These are phyloP conservation scores for Ophiocordyceps camponoti-saundersi DNA, from an alignment of 2,329 filamentous ascomycete species.

Conservation along the genomic window DNA sequence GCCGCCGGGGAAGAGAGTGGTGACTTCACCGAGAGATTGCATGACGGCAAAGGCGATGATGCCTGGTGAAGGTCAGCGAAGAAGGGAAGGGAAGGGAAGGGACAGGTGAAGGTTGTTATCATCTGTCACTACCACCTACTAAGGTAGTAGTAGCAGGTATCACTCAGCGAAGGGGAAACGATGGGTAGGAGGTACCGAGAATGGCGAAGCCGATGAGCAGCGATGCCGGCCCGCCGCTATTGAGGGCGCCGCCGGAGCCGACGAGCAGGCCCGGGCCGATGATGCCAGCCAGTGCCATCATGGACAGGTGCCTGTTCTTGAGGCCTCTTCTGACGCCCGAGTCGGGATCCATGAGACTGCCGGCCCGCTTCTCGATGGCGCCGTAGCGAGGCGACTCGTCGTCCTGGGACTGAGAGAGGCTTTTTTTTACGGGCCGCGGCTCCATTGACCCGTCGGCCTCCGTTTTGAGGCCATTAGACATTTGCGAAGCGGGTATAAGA, in stretches of 20 bases:
- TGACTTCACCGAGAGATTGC: slow-evolving; percentile 60
- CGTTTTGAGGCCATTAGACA: slow-evolving; percentile 2
- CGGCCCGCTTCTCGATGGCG: slow-evolving; percentile 9
- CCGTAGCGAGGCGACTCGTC: slow-evolving; percentile 6
- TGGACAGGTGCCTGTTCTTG: slow-evolving; percentile 49
- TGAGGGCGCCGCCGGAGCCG: slow-evolving; percentile 52
- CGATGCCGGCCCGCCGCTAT: slow-evolving; percentile 52
- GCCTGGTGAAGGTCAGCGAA: slow-evolving; percentile 7
- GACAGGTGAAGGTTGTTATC: not conserved
- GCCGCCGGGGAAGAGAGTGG: slow-evolving; percentile 54
- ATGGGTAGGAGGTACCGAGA: slow-evolving; percentile 25
- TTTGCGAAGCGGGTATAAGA: not conserved
- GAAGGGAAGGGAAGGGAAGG: not conserved
- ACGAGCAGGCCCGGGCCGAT: slow-evolving; percentile 57
- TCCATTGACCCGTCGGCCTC: slow-evolving; percentile 1
- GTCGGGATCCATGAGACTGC: slow-evolving; percentile 36
- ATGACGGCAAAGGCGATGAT: slow-evolving; percentile 52
- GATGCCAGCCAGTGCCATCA: slow-evolving; percentile 47
- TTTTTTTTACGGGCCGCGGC: not conserved
- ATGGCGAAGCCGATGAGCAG: slow-evolving; percentile 57
- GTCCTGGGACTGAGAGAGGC: slow-evolving; percentile 3
- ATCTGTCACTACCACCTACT: too few relatives aligned
- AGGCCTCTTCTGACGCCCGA: slow-evolving; percentile 52
- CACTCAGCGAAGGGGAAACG: too few relatives aligned
- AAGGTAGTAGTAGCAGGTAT: too few relatives aligned